A percentile compares a stretch with the other conserved stretches of the same genome.
Conservation (phyloP, 257 asterid species). For the Jaltomata sinuosa region DNA sequence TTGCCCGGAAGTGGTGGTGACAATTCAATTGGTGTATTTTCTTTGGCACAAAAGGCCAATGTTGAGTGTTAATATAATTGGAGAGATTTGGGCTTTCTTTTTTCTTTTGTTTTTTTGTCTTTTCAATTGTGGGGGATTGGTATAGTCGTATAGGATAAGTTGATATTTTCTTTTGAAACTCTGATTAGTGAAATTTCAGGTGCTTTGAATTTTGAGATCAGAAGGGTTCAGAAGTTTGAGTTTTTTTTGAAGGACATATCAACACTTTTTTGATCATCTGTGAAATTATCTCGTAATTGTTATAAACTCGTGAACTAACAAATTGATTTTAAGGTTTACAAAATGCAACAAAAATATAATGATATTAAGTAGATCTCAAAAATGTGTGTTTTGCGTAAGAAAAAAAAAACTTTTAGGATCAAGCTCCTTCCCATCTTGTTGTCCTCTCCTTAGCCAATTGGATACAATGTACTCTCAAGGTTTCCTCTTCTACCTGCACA, state of each 20-base stretch:
- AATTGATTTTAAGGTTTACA: neutral
- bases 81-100: neutral
- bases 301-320: neutral
- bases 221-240: too few relatives aligned
- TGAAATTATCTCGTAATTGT: neutral
- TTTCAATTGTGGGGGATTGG: conserved; percentile 21
- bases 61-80: conserved; percentile 32
- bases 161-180: neutral
- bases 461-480: conserved; percentile 33
- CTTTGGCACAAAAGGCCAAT: conserved; percentile 23
- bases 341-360: neutral
- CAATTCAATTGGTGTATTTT: conserved; percentile 8
- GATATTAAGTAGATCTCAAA: neutral
- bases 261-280: neutral
- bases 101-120: neutral
- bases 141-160: conserved; percentile 10
- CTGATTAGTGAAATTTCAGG: neutral
- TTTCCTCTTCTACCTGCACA: conserved; percentile 47
- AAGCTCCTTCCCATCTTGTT: neutral
- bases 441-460: conserved; percentile 23
- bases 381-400: neutral
- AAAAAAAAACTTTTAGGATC: neutral
- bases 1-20: conserved; percentile 14
- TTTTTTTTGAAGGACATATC: too few relatives aligned
- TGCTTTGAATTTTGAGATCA: neutral